Evolutionary conservation across 768 basidiomycete genomes (phyloP), one percentile per base, ranked within the genome.

Genomic region (Boletellus emodensis): DNA sequence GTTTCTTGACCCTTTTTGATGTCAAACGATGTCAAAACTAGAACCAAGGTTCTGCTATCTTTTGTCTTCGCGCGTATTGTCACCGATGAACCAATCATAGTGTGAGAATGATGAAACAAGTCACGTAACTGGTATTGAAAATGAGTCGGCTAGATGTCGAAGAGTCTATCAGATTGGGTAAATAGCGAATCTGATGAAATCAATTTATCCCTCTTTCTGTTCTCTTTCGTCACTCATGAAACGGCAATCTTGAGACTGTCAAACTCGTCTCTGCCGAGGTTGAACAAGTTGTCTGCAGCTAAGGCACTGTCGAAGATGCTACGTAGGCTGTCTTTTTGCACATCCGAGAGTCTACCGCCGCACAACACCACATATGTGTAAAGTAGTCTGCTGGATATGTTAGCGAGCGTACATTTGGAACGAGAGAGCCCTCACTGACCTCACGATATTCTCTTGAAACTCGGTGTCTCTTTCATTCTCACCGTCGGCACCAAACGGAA

Each of bases 401-500:
- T 34, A 53, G 34, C 32, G 14, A 49, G 38, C 18, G 32, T 17
- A 44, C 26, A 20, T 14, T 48, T 26, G 24, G 24, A 32, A 28
- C 3, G 9, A 4, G 34, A 32, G 40, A 14, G 24, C 14, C 17
- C 36, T 6, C 11, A 65, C 76, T 44, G 44, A 81, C 82, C 77
- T 74, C 17, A 83, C 55, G 2, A 79, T 64, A 56, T 84, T 86
- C 63, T 87, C 87, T 64, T 83, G 81, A 35, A 83, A 83, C 48
- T 86, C 82, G 3, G 61, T 60, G 62, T 88, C 88, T 9, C 70
- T 79, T n/a, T 71, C 71, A 38, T 70, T 68, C 52, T 88, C 85
- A 15, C 86, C 87, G 59, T 89, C 84, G 6, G 71, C 74, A 0
- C 87, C 88, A 48, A 79, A 74, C 10, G 87, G 85, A 18, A 84